Conservation (phyloP, 768 basidiomycete species). For the Mycena filopes region DNA sequence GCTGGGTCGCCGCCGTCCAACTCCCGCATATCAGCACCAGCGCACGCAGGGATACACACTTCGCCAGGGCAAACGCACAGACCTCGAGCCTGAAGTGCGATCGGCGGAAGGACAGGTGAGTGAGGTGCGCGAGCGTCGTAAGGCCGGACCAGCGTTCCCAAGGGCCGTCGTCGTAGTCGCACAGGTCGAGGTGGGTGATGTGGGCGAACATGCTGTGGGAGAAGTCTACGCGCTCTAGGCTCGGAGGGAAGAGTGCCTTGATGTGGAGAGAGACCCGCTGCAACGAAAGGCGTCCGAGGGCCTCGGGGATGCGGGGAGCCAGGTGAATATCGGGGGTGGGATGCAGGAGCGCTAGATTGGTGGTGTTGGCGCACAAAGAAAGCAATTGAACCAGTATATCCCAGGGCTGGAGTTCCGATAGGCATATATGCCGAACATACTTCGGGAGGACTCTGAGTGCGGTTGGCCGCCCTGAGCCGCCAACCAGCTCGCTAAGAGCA, state of each 20-base stretch:
- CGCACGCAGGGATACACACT: not conserved
- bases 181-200: not conserved
- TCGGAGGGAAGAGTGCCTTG: not conserved
- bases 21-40: not conserved
- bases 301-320: not conserved
- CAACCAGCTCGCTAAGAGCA: not conserved
- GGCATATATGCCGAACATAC: not conserved
- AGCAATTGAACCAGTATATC: not conserved
- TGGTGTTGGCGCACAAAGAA: not conserved
- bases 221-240: not conserved
- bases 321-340: no score
- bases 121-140: no score
- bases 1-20: not conserved
- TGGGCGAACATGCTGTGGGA: not conserved
- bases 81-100: no score
- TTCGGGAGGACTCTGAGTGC: not conserved
- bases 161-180: not conserved
- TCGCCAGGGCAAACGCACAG: not conserved
- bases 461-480: not conserved
- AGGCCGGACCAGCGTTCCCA: not conserved
- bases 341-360: not conserved
- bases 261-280: not conserved
- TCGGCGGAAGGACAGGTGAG: no score
- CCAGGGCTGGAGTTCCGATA: not conserved
- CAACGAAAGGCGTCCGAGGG: not conserved